These are phyloP conservation scores for Ceratobasidium sp. DNA, from an alignment of 1,284 basidiomycete genomes.

Conservation along the genomic window DNA sequence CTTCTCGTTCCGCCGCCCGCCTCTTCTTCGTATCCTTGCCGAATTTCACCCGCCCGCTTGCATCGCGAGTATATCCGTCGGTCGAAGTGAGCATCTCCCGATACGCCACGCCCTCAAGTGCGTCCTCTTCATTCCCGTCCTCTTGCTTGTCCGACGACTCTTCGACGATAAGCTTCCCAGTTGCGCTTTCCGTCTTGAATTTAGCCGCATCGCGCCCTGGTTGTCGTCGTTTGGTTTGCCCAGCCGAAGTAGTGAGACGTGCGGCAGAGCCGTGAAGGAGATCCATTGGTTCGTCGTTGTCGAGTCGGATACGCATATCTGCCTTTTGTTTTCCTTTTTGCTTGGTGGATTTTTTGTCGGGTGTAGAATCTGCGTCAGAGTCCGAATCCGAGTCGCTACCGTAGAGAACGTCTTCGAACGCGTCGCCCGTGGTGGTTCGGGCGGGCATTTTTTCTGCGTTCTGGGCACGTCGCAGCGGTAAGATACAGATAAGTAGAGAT, in stretches of 20 bases:
- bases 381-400: conserved; percentile 91
- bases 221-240: conserved; percentile 72
- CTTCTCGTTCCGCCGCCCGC: conserved; percentile 74
- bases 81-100: conserved; percentile 83
- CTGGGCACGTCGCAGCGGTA: background rate
- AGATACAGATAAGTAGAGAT: background rate
- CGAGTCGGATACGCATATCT: conserved; percentile 80
- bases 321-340: conserved; percentile 54
- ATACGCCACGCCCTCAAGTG: conserved; percentile 86
- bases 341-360: conserved; percentile 57
- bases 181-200: conserved; percentile 89
- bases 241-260: conserved; percentile 79
- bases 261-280: conserved; percentile 89
- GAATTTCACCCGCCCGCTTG: conserved; percentile 91
- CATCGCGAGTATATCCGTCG: conserved; percentile 90
- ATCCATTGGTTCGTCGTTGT: conserved; percentile 97
- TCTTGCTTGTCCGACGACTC: conserved; percentile 64
- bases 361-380: conserved; percentile 74
- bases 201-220: conserved; percentile 88
- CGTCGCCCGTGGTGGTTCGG: conserved; percentile 75
- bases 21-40: conserved; percentile 97
- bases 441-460: background rate
- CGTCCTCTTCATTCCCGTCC: conserved; percentile 59
- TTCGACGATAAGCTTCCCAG: conserved; percentile 92
- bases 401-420: conserved; percentile 96